Base-by-base conservation (phyloP, 805 yeast genomes). In the Tetrapisispora nanseiensis region DNA sequence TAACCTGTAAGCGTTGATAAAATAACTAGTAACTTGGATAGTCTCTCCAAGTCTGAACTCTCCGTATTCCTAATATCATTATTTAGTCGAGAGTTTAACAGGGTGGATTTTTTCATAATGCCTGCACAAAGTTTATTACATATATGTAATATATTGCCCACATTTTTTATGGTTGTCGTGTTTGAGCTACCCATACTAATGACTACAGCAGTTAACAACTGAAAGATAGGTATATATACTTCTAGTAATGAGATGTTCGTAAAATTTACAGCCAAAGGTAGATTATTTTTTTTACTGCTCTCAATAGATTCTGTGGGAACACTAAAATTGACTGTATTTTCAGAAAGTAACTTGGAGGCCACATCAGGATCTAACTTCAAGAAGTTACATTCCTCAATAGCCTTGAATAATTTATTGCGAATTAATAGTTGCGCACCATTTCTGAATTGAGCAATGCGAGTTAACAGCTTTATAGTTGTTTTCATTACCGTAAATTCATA, bases 151-250 rank as follows among this genome's bases (percentile, higher is more conserved):
- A 86, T 57, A 4, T 61, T 67, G 40, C 66, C 68, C 0, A 78
- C 80, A 49, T 74, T 78, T 6, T 61, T 54, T 9, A 78, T 67
- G 13, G 82, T 78, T 1, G 74, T 69, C 45, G 68, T 71, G 59
- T 85, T 85, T 33, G 80, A 78, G 4, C 89, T 80, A 0, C 95
- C 95, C 68, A 84, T 74, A 2, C 94, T 76, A 9, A 87, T 65
- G 4, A 82, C 63, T 7, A 83, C 66, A 0, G 94, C 78, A 9
- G 78, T 61, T 3, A 86, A 67, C 37, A 86, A 63, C 52, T 84
- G 95, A 58, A 86, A 82, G 2, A 81, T 67, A 0, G 95, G 92
- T 27, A 80, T 71, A 32, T 84, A 67, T 16, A 84, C 63, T 45
- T 84, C 94, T 55, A 76, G 79, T 39, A 76, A 67, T 0, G 87